Evolutionary conservation across 164 flowering plant species (phyloP).

Genomic region (Liriodendron chinense): DNA sequence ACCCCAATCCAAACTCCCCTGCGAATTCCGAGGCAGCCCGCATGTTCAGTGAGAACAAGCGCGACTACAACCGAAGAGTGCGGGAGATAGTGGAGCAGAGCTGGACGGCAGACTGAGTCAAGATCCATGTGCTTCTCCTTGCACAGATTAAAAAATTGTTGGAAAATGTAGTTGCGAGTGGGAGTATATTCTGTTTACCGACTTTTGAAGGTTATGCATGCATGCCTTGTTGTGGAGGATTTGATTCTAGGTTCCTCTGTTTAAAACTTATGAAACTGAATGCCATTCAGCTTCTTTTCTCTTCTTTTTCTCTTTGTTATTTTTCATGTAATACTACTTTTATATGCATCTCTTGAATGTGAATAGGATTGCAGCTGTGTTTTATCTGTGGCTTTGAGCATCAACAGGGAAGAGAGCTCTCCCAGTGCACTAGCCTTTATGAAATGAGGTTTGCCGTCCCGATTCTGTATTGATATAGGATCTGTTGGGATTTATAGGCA

Average conservation of each 20-base stretch:
- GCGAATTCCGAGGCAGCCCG: slow-evolving; percentile 85
- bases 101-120: slow-evolving; percentile 66
- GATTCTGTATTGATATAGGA: no score
- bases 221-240: slow-evolving; percentile 2
- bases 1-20: slow-evolving; percentile 85
- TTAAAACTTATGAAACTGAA: not conserved
- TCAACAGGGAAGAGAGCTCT: no score
- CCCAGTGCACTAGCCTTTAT: no score
- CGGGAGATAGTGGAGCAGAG: slow-evolving; percentile 89
- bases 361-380: no score
- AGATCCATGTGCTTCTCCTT: not conserved
- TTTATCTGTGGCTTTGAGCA: no score
- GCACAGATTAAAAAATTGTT: not conserved
- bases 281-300: not conserved
- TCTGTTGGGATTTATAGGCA: no score
- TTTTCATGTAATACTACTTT: not conserved
- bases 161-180: not conserved
- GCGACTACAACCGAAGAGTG: slow-evolving; percentile 73
- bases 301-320: not conserved
- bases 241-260: slow-evolving; percentile 3
- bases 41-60: slow-evolving; percentile 77
- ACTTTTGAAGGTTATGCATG: not conserved
- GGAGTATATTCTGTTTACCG: not conserved
- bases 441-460: no score
- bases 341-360: not conserved